Evolutionary conservation across 2,329 filamentous ascomycete species (phyloP).

Genomic region (Colletotrichum sp.): DNA sequence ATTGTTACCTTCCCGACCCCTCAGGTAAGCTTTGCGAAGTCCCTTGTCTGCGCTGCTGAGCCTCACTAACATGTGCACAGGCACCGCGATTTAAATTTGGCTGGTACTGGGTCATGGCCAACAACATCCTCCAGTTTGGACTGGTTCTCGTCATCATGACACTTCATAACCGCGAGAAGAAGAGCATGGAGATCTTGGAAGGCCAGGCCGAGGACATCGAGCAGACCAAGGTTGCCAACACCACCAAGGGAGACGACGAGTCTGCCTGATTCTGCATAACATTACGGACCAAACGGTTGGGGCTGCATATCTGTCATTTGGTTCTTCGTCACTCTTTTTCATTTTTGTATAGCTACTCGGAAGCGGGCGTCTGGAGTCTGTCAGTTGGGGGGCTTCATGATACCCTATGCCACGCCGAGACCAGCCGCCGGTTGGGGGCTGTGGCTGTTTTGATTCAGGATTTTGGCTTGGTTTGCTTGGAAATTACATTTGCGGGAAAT

Average conservation of each 20-base stretch:
- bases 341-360: not conserved
- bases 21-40: not conserved
- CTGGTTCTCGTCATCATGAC: constrained; percentile 12
- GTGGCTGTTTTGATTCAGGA: not conserved
- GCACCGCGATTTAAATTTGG: constrained; percentile 1
- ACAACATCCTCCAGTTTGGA: not conserved
- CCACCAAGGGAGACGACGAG: not conserved
- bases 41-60: rapidly evolving
- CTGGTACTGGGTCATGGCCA: constrained; percentile 8
- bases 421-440: not conserved
- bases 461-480: not conserved
- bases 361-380: constrained; percentile 12
- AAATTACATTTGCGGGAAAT: not conserved
- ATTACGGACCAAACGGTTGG: not conserved
- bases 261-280: not conserved
- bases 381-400: constrained; percentile 8
- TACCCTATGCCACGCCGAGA: constrained; percentile 3
- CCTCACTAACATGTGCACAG: not conserved
- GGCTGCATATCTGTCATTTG: not conserved
- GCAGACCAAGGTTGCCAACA: constrained; percentile 1
- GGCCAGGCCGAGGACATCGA: not conserved
- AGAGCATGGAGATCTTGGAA: constrained; percentile 1
- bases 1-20: not conserved
- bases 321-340: not conserved
- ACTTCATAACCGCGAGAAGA: constrained; percentile 7